Percentiles rank a stretch among this genome's conserved stretches.
Evolutionary conservation across 768 basidiomycete genomes (phyloP).

Genomic region (Tylopilus plumbeoviolaceoides): DNA sequence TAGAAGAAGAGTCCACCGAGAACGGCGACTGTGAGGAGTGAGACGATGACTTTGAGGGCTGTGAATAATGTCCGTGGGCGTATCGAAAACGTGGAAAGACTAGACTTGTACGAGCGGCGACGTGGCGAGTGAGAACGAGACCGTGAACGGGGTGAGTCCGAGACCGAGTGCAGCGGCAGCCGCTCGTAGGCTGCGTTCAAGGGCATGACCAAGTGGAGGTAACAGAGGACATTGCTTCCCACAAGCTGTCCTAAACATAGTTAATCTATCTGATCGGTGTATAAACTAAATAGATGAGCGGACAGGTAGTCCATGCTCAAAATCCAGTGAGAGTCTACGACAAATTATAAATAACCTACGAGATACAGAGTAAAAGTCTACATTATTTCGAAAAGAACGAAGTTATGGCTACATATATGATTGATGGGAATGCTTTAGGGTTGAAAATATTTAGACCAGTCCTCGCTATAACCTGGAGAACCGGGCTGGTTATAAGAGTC

Average conservation of each 20-base stretch:
- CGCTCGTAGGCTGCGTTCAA: conserved; percentile 41
- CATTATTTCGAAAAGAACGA: background rate
- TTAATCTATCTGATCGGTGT: background rate
- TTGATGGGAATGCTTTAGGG: background rate
- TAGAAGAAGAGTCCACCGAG: conserved; percentile 54
- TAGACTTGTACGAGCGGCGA: conserved; percentile 25
- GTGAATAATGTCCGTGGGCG: conserved; percentile 36
- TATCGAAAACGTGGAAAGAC: conserved; percentile 18
- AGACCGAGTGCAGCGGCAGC: conserved; percentile 46
- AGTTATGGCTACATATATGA: background rate
- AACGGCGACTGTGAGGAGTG: conserved; percentile 34
- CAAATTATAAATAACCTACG: background rate
- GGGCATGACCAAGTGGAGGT: conserved; percentile 28
- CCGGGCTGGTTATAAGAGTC: background rate
- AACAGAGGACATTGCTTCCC: background rate
- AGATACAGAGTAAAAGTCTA: conserved; percentile 7
- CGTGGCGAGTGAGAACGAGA: conserved; percentile 28
- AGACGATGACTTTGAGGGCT: conserved; percentile 44
- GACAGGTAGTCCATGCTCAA: no score
- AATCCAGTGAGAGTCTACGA: background rate
- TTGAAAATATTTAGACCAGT: background rate
- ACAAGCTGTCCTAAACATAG: background rate
- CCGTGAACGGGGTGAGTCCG: conserved; percentile 26
- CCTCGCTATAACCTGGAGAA: background rate
- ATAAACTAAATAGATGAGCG: no score